phyloP scores from a whole-genome alignment of 2,329 filamentous ascomycete genomes.

The Dactylonectria estremocensis region DNA sequence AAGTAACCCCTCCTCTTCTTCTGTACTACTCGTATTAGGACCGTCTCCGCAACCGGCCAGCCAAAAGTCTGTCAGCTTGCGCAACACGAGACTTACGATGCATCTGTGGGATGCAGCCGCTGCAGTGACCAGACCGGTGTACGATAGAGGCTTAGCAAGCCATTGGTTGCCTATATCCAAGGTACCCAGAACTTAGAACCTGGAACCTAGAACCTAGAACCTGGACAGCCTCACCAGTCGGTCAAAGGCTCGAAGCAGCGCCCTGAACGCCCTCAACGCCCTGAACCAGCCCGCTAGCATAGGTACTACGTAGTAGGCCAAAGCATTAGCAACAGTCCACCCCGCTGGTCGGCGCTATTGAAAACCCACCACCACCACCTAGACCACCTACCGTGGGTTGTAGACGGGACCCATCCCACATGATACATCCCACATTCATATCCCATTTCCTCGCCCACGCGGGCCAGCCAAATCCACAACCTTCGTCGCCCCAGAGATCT shows the following conservation, averaged over 20 bases:
- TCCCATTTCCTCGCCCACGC: slow-evolving; percentile 39
- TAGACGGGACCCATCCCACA: neutral
- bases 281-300: slow-evolving; percentile 15
- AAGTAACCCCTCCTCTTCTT: neutral
- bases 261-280: slow-evolving; percentile 15
- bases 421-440: slow-evolving; percentile 18
- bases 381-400: too few species aligned
- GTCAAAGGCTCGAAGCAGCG: neutral
- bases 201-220: too few species aligned
- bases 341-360: slow-evolving; percentile 27
- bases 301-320: neutral
- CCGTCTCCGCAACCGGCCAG: slow-evolving; percentile 25
- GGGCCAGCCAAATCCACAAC: slow-evolving; percentile 38
- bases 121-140: neutral
- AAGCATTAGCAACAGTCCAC: slow-evolving; percentile 3
- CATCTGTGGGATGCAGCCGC: slow-evolving; percentile 14
- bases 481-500: slow-evolving; percentile 35
- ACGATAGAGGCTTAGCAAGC: slow-evolving; percentile 20
- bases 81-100: slow-evolving; percentile 3
- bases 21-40: neutral
- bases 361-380: slow-evolving; percentile 10
- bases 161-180: slow-evolving; percentile 1
- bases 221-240: slow-evolving; percentile 18
- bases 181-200: too few species aligned
- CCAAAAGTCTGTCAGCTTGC: slow-evolving; percentile 7